phyloP scores from a whole-genome alignment of 495 filamentous ascomycete species.

The Articulospora tetracladia region DNA sequence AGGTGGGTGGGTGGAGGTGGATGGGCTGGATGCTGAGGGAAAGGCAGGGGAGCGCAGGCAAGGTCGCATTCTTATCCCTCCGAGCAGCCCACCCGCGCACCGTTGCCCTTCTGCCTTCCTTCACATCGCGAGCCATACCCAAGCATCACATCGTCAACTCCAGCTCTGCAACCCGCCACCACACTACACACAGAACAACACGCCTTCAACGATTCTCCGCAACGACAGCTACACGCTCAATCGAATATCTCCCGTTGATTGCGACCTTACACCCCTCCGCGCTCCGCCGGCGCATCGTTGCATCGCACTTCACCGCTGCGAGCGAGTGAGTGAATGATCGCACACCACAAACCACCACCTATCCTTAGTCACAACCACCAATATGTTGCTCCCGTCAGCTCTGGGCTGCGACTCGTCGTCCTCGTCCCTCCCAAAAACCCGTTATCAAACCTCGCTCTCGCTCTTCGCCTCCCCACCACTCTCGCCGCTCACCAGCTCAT shows the following conservation, averaged over 20 bases:
- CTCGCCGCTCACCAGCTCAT: slow-evolving; percentile 56
- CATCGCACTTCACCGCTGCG: slow-evolving; percentile 6
- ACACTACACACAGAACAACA: neutral
- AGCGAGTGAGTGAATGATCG: too few relatives aligned
- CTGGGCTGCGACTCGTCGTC: slow-evolving; percentile 53
- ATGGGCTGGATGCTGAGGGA: too few relatives aligned
- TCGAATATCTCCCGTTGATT: neutral
- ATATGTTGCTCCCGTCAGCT: slow-evolving; percentile 70
- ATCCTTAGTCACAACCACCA: slow-evolving; percentile 1
- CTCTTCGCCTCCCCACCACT: slow-evolving; percentile 60
- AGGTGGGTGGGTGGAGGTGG: too few relatives aligned
- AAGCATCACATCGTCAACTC: neutral
- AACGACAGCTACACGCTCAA: neutral
- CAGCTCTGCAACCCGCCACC: neutral
- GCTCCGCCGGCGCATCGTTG: slow-evolving; percentile 19
- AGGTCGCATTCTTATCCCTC: slow-evolving; percentile 1
- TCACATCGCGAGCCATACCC: neutral
- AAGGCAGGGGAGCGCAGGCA: too few relatives aligned
- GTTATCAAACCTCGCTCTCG: slow-evolving; percentile 42
- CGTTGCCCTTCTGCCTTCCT: slow-evolving; percentile 4
- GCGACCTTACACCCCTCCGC: neutral
- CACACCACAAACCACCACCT: too few relatives aligned
- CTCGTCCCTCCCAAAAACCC: slow-evolving; percentile 38
- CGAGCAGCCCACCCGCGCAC: neutral
- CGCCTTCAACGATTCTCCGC: slow-evolving; percentile 1